Base-by-base conservation (phyloP, 1,284 basidiomycete genomes). In the Leccinum subspadiceum region DNA sequence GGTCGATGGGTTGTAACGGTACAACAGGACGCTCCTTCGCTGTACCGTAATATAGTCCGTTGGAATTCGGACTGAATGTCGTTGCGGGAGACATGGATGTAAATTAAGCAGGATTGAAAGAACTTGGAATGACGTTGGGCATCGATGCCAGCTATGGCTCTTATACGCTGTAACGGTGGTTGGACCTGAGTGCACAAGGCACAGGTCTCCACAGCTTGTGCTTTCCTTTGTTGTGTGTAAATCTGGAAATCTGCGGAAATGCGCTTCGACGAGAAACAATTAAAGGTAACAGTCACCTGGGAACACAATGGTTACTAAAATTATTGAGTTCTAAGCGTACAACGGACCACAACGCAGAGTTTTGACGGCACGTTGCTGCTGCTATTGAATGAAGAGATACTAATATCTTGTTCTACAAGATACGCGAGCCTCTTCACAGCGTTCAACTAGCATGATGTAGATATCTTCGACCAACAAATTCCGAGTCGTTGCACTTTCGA, bases 1-100 rank as follows among this genome's bases (percentile, higher is more conserved):
- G 66, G 57, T 75, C 62, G 24, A 72, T 68, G 15, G 62, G 26
- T 24, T 54, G 52, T 20, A 73, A n/a, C 33, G 67, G 55, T 26
- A 60, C 44, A 29, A 29, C 17, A 3, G 57, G 35, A n/a, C 46
- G 56, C 10, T 22, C 53, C 48, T 37, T 52, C 31, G 41, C 48
- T 51, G 22, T 61, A 20, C 39, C 15, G 44, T 29, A 20, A 17
- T 20, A 52, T 24, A 15, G 37, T 50, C 54, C 29, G 26, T 51
- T 20, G 49, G 50, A 15, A 22, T 29, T 50, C 49, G 48, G 20
- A 33, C n/a, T 52, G 31, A 53, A 51, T 5, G 37, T 39, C 37
- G 50, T 48, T 33, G 35, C 4, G 26, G 49, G n/a, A 44, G 37
- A 52, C 60, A 64, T 67, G 37, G 29, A 12, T 39, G 50, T 6